Conservation (phyloP, 371 early-diverging fungal species). For the Nematocida minor region DNA sequence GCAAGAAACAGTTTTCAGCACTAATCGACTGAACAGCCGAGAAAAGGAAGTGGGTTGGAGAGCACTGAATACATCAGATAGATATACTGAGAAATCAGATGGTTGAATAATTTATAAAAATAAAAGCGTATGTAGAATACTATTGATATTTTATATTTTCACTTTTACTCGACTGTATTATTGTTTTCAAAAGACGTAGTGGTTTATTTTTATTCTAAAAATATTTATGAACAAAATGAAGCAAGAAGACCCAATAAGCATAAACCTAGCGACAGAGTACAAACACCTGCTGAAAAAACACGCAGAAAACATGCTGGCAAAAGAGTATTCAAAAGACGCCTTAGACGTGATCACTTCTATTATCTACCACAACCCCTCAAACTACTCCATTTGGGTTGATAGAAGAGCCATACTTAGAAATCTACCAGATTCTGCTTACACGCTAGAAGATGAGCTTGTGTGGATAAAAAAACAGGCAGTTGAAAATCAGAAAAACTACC, state of each 20-base stretch:
- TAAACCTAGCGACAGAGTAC: conserved; percentile 3
- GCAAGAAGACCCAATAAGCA: neutral
- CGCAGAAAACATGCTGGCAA: neutral
- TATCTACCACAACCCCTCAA: neutral
- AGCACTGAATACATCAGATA: too few species aligned
- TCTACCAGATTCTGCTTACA: neutral
- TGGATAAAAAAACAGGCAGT: conserved; percentile 10
- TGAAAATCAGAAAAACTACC: conserved; percentile 39
- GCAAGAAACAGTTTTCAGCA: neutral
- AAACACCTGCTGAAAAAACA: neutral
- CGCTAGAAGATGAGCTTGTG: conserved; percentile 4
- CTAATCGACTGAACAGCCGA: neutral
- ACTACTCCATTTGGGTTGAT: conserved; percentile 35
- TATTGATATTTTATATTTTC: too few species aligned
- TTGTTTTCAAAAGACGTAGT: too few species aligned
- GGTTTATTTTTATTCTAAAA: too few species aligned
- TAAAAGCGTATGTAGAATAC: too few species aligned
- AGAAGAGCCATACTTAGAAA: conserved; percentile 15
- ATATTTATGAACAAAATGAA: too few species aligned
- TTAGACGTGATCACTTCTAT: neutral
- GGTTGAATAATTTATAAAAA: too few species aligned
- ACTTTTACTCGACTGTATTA: too few species aligned
- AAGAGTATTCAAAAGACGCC: neutral
- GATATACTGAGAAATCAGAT: too few species aligned
- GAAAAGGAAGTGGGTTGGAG: too few species aligned